Conservation (phyloP, 106 monocot genomes). For the Triglochin maritima region DNA sequence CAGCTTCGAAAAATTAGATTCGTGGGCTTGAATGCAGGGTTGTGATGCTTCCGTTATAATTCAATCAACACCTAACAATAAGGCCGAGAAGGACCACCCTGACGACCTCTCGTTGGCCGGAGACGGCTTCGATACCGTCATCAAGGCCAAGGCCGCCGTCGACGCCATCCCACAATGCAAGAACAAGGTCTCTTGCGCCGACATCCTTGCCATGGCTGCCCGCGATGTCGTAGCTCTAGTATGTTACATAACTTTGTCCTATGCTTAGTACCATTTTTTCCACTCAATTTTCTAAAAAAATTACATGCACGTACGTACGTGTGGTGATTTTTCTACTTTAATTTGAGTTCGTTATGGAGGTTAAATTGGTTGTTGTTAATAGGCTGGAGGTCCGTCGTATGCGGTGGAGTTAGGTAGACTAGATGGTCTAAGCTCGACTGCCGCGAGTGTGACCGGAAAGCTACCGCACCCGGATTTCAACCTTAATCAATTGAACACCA, state of each 20-base stretch:
- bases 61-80: constrained; percentile 44
- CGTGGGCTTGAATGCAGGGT: constrained; percentile 27
- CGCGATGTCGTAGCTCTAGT: constrained; percentile 74
- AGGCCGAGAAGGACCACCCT: constrained; percentile 73
- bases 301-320: too few species aligned
- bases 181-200: constrained; percentile 92
- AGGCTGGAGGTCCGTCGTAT: constrained; percentile 76
- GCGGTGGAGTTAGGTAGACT: constrained; percentile 80
- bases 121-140: constrained; percentile 87
- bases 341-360: too few species aligned
- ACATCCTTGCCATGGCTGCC: constrained; percentile 78
- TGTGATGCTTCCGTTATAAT: constrained; percentile 84
- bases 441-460: constrained; percentile 56
- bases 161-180: constrained; percentile 65
- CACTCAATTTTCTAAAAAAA: too few species aligned
- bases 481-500: constrained; percentile 50
- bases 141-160: constrained; percentile 85
- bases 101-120: constrained; percentile 80
- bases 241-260: not conserved
- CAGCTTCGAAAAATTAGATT: not conserved
- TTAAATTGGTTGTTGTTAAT: not conserved
- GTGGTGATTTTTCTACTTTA: too few species aligned
- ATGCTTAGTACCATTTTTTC: too few species aligned
- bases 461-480: constrained; percentile 44
- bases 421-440: constrained; percentile 74